These are phyloP conservation scores for Nitzschia sp. DNA, from an alignment of 108 stramenopile species.

Conservation along the genomic window DNA sequence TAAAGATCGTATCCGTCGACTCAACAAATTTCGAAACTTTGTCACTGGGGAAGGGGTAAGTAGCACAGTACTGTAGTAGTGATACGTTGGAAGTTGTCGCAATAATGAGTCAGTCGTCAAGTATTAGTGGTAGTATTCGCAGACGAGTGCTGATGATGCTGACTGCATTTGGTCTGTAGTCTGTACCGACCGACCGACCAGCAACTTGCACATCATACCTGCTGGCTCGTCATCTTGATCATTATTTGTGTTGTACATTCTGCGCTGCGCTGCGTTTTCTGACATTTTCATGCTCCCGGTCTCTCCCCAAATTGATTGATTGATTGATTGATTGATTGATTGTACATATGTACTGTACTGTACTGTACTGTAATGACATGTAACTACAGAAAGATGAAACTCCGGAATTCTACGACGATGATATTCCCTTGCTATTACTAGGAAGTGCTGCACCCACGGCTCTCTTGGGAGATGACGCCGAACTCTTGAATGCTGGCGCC, in stretches of 20 bases:
- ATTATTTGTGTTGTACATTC: too few species aligned
- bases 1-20: slow-evolving; percentile 83
- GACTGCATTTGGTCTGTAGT: too few species aligned
- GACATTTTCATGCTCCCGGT: background rate
- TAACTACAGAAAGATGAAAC: slow-evolving; percentile 28
- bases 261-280: too few species aligned
- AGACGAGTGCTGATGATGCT: too few species aligned
- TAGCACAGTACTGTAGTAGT: too few species aligned
- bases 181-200: too few species aligned
- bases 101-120: too few species aligned
- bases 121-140: too few species aligned
- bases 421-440: slow-evolving; percentile 70
- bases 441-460: slow-evolving; percentile 69
- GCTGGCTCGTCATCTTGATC: too few species aligned
- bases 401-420: slow-evolving; percentile 91
- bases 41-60: slow-evolving; percentile 41
- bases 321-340: too few species aligned
- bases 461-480: slow-evolving; percentile 59
- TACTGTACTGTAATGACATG: background rate
- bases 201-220: too few species aligned
- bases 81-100: too few species aligned
- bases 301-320: background rate
- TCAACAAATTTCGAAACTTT: slow-evolving; percentile 83
- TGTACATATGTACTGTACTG: background rate
- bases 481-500: slow-evolving; percentile 33